Evolutionary conservation across 2,329 filamentous ascomycete genomes (phyloP).

Genomic region (Aureobasidium sp.): DNA sequence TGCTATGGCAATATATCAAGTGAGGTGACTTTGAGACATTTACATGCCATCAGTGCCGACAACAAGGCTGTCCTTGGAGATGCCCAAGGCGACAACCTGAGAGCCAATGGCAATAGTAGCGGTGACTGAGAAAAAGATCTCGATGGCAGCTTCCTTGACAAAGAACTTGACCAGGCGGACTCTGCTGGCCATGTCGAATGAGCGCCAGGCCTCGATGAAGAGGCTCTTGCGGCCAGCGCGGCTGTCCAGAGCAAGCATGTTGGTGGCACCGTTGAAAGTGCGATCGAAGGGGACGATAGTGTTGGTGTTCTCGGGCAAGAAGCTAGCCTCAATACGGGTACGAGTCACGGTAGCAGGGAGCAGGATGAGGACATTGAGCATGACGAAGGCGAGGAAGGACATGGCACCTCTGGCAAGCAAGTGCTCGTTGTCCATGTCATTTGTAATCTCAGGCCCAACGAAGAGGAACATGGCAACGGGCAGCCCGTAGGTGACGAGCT

Average conservation of each 20-base stretch:
- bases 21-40: neutral
- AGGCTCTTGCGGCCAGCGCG: constrained; percentile 40
- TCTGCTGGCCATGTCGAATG: constrained; percentile 66
- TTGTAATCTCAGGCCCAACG: constrained; percentile 18
- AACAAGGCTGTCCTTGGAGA: neutral
- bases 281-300: constrained; percentile 88
- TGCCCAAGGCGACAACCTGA: constrained; percentile 19
- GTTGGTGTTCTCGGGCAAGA: constrained; percentile 74
- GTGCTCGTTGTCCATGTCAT: constrained; percentile 26
- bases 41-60: constrained; percentile 4
- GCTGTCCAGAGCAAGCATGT: constrained; percentile 64
- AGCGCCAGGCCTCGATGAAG: constrained; percentile 70
- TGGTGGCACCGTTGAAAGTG: constrained; percentile 67
- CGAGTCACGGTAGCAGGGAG: constrained; percentile 74
- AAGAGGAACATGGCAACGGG: constrained; percentile 24
- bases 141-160: constrained; percentile 48
- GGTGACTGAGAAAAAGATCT: constrained; percentile 23
- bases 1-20: neutral
- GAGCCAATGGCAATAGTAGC: constrained; percentile 18
- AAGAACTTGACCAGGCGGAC: constrained; percentile 68
- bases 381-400: constrained; percentile 27
- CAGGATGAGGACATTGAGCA: constrained; percentile 57
- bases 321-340: constrained; percentile 76
- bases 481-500: constrained; percentile 45
- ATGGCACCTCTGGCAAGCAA: constrained; percentile 24